Evolutionary conservation across 371 early-diverging fungal genomes (phyloP).

Genomic region (Apophysomyces trapeziformis): DNA sequence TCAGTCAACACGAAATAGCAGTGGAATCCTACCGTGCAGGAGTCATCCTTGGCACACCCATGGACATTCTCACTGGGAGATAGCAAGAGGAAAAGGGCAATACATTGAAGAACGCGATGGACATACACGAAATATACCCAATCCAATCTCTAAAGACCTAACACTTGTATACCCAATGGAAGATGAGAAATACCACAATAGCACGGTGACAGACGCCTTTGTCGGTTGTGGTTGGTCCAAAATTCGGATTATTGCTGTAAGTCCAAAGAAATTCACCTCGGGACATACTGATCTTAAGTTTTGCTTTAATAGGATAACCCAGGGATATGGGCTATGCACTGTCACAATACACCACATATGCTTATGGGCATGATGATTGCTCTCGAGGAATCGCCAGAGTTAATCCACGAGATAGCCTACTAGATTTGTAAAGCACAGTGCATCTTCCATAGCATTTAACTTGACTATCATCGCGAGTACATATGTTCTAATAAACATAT

Average conservation of each 20-base stretch:
- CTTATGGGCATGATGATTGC: slow-evolving; percentile 42
- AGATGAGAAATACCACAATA: slow-evolving; percentile 16
- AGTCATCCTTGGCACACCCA: slow-evolving; percentile 55
- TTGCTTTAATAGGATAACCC: slow-evolving; percentile 29
- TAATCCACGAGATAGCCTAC: neutral
- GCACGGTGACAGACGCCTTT: slow-evolving; percentile 1
- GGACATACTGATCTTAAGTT: neutral
- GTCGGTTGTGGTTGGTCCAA: slow-evolving; percentile 50
- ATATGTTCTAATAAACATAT: no score
- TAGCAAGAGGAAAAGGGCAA: slow-evolving; percentile 46
- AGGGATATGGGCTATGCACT: slow-evolving; percentile 39
- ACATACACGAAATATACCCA: slow-evolving; percentile 22
- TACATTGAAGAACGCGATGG: slow-evolving; percentile 37
- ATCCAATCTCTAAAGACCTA: slow-evolving; percentile 31
- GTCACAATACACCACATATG: slow-evolving; percentile 39
- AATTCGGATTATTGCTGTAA: slow-evolving; percentile 42
- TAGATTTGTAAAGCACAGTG: no score
- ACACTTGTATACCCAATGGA: slow-evolving; percentile 37
- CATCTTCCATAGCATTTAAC: no score
- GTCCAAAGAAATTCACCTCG: neutral
- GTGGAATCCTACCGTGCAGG: slow-evolving; percentile 25
- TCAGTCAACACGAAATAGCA: slow-evolving; percentile 30
- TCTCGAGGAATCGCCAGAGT: slow-evolving; percentile 36
- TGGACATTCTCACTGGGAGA: slow-evolving; percentile 45
- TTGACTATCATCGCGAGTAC: no score